phyloP scores from a whole-genome alignment of 1,139 yeast genomes.

The Sugiyamaella pinicola region DNA sequence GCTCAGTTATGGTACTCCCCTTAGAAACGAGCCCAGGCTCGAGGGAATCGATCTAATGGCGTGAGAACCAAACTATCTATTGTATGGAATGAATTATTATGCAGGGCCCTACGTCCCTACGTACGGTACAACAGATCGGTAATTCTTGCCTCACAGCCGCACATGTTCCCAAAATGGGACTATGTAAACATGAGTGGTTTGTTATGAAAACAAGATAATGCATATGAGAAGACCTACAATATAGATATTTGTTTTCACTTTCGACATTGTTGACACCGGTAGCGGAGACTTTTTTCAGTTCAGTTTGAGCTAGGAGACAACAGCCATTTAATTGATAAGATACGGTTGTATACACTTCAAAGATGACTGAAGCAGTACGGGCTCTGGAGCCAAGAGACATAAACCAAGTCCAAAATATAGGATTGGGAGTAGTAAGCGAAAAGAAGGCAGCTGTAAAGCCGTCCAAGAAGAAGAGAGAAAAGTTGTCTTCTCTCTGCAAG shows the following conservation, averaged over 20 bases:
- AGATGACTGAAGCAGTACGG: constrained; percentile 20
- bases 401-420: constrained; percentile 17
- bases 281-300: no score
- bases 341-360: not conserved
- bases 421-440: constrained; percentile 1
- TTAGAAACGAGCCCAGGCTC: no score
- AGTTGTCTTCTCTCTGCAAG: constrained; percentile 82
- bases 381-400: constrained; percentile 28
- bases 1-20: no score
- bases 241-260: no score
- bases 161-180: constrained; percentile 14
- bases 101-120: not conserved
- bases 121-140: not conserved
- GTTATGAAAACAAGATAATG: constrained; percentile 15
- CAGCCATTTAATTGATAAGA: not conserved
- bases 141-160: constrained; percentile 1
- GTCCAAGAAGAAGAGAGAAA: constrained; percentile 74
- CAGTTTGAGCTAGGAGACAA: no score
- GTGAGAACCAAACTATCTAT: no score
- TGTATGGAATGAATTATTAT: constrained; percentile 42
- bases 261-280: no score
- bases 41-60: no score
- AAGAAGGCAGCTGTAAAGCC: constrained; percentile 18
- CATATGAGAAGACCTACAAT: no score
- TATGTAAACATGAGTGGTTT: constrained; percentile 18